phyloP scores from a whole-genome alignment of 352 stramenopile species.

The Pythium apleroticum region DNA sequence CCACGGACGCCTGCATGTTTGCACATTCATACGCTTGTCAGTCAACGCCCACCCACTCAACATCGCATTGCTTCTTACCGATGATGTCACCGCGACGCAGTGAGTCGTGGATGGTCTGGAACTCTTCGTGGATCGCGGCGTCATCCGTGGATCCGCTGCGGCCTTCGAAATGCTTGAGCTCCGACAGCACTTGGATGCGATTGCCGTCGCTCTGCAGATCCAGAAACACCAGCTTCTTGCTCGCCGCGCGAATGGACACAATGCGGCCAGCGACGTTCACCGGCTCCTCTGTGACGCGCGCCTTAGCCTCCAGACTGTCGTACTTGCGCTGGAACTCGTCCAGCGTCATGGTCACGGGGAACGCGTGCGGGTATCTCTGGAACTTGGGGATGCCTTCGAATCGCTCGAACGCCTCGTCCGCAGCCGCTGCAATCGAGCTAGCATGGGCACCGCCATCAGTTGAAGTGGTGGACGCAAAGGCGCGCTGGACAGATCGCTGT shows the following conservation, averaged over 20 bases:
- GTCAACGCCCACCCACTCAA: neutral
- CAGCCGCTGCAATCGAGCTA: constrained; percentile 14
- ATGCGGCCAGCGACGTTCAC: constrained; percentile 68
- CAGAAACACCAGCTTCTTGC: constrained; percentile 84
- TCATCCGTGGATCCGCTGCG: constrained; percentile 27
- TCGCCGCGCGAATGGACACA: constrained; percentile 71
- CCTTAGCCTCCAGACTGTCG: constrained; percentile 47
- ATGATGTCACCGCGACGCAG: constrained; percentile 82
- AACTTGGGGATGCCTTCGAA: constrained; percentile 58
- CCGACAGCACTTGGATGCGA: constrained; percentile 74
- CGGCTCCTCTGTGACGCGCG: constrained; percentile 48
- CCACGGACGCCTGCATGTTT: constrained; percentile 45
- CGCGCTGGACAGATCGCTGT: neutral
- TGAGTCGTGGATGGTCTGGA: constrained; percentile 62
- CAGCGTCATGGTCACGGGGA: constrained; percentile 67
- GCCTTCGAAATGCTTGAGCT: constrained; percentile 70
- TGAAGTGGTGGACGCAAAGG: neutral
- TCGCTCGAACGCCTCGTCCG: constrained; percentile 48
- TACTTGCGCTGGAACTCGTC: constrained; percentile 64
- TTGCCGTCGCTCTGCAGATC: constrained; percentile 67
- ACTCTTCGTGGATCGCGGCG: constrained; percentile 47
- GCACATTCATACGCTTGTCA: constrained; percentile 4
- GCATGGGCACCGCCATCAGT: neutral
- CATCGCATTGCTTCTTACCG: constrained; percentile 24
- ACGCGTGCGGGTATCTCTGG: constrained; percentile 60